These are phyloP conservation scores for Prunella vulgaris DNA, from an alignment of 257 asterid species.

Conservation along the genomic window DNA sequence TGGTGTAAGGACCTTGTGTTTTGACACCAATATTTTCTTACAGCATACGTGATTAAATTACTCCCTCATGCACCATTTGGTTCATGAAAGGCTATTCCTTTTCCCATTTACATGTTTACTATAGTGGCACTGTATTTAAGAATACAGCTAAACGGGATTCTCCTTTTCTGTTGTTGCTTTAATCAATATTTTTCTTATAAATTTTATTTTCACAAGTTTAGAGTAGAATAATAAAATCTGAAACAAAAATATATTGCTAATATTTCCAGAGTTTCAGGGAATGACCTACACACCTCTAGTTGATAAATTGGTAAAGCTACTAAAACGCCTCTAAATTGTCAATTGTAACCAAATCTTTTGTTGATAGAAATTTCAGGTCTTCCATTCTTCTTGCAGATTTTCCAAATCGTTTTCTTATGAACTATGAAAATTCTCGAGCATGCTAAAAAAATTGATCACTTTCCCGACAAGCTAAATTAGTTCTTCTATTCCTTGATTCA, in stretches of 20 bases:
- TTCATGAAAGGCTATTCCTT: background rate
- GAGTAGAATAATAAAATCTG: background rate
- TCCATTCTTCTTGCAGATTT: background rate
- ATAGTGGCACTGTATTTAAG: background rate
- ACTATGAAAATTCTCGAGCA: constrained; percentile 4
- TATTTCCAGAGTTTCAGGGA: background rate
- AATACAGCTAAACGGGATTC: background rate
- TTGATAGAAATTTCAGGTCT: background rate
- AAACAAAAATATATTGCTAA: background rate
- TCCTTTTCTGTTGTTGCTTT: background rate
- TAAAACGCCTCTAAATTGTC: background rate
- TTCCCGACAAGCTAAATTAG: constrained; percentile 17
- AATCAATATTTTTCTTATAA: background rate
- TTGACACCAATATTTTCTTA: background rate
- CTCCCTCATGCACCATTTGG: constrained; percentile 5
- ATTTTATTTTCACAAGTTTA: background rate
- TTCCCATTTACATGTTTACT: background rate
- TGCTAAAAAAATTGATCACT: background rate
- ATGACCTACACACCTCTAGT: background rate
- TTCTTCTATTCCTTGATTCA: constrained; percentile 39
- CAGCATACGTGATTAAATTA: constrained; percentile 1
- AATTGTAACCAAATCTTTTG: background rate
- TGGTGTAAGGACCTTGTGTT: background rate
- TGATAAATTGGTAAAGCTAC: background rate
- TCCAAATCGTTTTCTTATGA: background rate